Evolutionary conservation across 352 stramenopile species (phyloP).

Genomic region (Globisporangium nagaii): DNA sequence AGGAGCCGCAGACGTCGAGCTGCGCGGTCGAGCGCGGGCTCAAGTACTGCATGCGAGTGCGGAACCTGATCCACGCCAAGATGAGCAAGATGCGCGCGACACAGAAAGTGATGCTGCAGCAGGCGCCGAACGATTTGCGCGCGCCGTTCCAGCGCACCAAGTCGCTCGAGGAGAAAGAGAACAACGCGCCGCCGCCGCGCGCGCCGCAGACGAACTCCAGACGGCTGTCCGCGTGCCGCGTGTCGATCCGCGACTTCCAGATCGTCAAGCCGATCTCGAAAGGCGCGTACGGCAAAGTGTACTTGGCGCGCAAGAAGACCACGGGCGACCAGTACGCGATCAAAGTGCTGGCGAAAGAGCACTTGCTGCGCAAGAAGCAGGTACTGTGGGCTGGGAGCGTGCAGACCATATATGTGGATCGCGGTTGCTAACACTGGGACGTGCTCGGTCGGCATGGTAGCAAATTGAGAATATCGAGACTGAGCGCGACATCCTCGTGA

Average conservation of each 20-base stretch:
- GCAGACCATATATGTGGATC: too few relatives aligned
- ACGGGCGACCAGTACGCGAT: slow-evolving; percentile 89
- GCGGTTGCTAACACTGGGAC: too few relatives aligned
- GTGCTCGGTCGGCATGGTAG: too few relatives aligned
- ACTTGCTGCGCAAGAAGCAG: slow-evolving; percentile 87
- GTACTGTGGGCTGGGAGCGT: too few relatives aligned
- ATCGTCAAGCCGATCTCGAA: slow-evolving; percentile 89
- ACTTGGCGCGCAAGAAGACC: slow-evolving; percentile 80
- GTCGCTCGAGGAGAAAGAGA: slow-evolving; percentile 67
- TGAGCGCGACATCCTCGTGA: slow-evolving; percentile 85
- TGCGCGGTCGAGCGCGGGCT: slow-evolving; percentile 40
- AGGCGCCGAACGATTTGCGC: slow-evolving; percentile 32
- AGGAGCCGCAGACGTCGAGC: slow-evolving; percentile 40
- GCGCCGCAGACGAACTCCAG: not conserved
- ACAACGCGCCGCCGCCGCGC: not conserved
- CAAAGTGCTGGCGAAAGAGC: slow-evolving; percentile 88
- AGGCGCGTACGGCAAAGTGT: slow-evolving; percentile 87
- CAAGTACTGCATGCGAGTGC: slow-evolving; percentile 57
- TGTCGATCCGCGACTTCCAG: slow-evolving; percentile 82
- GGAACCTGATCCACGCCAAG: slow-evolving; percentile 77
- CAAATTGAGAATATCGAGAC: slow-evolving; percentile 84
- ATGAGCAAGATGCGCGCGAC: slow-evolving; percentile 85
- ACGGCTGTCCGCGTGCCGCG: slow-evolving; percentile 27
- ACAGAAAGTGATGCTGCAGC: slow-evolving; percentile 76
- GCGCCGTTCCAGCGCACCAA: slow-evolving; percentile 69